Conservation (phyloP, 2,329 filamentous ascomycete species). For the Xylariaceae sp. region DNA sequence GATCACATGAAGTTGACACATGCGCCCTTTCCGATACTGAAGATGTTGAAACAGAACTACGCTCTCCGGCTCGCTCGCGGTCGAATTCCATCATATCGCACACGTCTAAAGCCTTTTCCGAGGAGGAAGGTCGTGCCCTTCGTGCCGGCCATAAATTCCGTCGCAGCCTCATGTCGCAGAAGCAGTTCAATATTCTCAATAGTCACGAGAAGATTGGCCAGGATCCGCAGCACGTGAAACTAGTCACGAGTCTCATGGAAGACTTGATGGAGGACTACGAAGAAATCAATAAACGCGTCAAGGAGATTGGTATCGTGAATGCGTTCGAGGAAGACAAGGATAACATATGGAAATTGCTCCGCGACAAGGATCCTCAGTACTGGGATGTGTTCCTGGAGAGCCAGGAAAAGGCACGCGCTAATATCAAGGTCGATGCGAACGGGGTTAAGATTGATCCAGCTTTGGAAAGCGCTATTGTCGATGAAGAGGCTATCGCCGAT, state of each 20-base stretch:
- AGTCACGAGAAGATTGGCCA: conserved; percentile 47
- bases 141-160: conserved; percentile 56
- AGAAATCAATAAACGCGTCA: conserved; percentile 49
- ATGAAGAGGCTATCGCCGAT: conserved; percentile 44
- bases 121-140: conserved; percentile 55
- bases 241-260: conserved; percentile 60
- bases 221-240: conserved; percentile 47
- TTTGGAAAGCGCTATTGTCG: conserved; percentile 18
- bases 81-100: conserved; percentile 50
- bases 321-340: conserved; percentile 58
- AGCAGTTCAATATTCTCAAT: conserved; percentile 48
- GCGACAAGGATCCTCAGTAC: conserved; percentile 61
- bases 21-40: conserved; percentile 45
- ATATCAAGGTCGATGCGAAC: conserved; percentile 39
- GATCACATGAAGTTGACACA: conserved; percentile 37
- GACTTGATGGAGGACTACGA: conserved; percentile 61
- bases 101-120: conserved; percentile 48
- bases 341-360: conserved; percentile 45
- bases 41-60: conserved; percentile 44
- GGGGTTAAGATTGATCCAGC: conserved; percentile 22
- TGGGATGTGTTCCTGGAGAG: conserved; percentile 60
- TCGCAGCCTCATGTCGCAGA: conserved; percentile 47
- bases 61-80: conserved; percentile 43
- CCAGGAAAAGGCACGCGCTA: conserved; percentile 56
- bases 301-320: conserved; percentile 55